Conservation (phyloP, 768 basidiomycete genomes). For the Termitomyces sp. region DNA sequence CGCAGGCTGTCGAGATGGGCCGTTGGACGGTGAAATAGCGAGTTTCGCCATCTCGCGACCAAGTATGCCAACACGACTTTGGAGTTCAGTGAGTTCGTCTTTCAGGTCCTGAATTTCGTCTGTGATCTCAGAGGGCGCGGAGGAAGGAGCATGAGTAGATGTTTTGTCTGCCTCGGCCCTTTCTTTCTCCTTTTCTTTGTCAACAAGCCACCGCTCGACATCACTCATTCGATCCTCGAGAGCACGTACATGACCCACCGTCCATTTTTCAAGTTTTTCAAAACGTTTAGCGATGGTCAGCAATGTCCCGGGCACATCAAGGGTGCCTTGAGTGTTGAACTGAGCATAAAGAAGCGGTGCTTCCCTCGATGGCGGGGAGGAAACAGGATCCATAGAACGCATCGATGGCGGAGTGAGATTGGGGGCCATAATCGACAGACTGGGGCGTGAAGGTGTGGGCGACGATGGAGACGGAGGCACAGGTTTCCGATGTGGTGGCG, state of each 20-base stretch:
- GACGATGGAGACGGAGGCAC: conserved; percentile 53
- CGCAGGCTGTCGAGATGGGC: conserved; percentile 41
- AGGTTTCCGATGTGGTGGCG: conserved; percentile 34
- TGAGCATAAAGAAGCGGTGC: conserved; percentile 72
- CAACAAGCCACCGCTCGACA: conserved; percentile 86
- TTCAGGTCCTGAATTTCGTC: conserved; percentile 48
- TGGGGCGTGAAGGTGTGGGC: conserved; percentile 56
- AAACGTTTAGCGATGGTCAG: conserved; percentile 74
- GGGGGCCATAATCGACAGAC: conserved; percentile 39
- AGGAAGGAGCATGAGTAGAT: conserved; percentile 11
- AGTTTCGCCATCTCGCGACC: conserved; percentile 79
- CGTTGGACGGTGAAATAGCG: conserved; percentile 44
- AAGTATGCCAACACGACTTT: conserved; percentile 66
- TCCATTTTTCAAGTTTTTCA: conserved; percentile 88
- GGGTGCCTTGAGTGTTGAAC: conserved; percentile 62
- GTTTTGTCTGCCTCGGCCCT: conserved; percentile 12
- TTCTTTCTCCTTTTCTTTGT: conserved; percentile 70
- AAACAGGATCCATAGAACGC: conserved; percentile 37
- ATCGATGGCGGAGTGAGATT: conserved; percentile 64
- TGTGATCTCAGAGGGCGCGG: conserved; percentile 19
- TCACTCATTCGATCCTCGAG: conserved; percentile 90
- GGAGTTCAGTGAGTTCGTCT: conserved; percentile 67
- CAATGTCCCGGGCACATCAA: conserved; percentile 72
- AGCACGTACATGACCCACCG: conserved; percentile 81
- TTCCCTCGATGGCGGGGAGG: conserved; percentile 47